Evolutionary conservation across 164 flowering plant species (phyloP), one percentile per base, ranked within the genome.

Genomic region (Taxillus chinensis): DNA sequence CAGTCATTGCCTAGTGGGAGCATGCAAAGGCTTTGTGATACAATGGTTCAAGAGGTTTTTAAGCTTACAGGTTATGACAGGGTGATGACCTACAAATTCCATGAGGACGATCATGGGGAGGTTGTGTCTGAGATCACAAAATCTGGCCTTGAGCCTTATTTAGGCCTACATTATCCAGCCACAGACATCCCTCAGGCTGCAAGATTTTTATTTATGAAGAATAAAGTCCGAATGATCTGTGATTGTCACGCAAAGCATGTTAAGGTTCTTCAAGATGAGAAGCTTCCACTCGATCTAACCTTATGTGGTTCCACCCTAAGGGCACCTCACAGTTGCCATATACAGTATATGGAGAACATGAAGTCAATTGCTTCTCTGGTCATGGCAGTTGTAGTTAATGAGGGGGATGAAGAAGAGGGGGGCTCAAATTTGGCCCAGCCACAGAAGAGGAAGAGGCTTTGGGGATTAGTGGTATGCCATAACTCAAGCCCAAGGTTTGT

Each of bases 391-490:
- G 86, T 91, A 2, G 69, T 89, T 8, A 91, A 89, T 74, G 96
- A 86, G 45, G 83, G 74, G 41, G 89, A 85, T 42, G 92, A 84
- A 61, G 85, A 84, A 10, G 76, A 55, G 6, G 83, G 74, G 14
- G 51, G 57, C 61, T 62, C 82, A 45, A 71, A 63, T 55, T 38
- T 84, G 60, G 61, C 56, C 12, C 86, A 70, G 46, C 73, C 76
- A 17, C 90, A 77, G 50, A 83, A 81, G 78, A 80, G 84, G 66
- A 89, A 86, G 78, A 83, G 86, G 68, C 92, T 92, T n/a, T 92
- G 98, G 98, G 98, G 98, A 45, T 76, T 92, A 56, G 92, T 92
- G 42, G 96, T 92, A 5, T 92, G 98, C 66, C 98, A 92, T 72
- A 80, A 92, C 71, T 86, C 88, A 42, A 79, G 79, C 52, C 96